phyloP scores from a whole-genome alignment of 345 rosid genomes.

The Sonneratia caseolaris region DNA sequence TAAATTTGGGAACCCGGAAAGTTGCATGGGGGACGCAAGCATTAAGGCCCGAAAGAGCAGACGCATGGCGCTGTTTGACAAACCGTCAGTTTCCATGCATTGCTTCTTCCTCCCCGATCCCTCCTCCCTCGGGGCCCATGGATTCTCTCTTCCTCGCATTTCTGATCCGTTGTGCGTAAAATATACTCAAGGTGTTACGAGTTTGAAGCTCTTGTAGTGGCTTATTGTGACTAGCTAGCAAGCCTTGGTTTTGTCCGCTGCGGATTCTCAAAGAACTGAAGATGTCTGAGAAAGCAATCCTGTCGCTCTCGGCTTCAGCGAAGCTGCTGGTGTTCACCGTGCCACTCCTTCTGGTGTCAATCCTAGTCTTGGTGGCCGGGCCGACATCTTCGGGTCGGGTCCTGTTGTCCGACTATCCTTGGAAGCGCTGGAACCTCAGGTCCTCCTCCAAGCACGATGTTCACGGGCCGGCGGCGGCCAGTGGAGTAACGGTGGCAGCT shows the following conservation, averaged over 20 bases:
- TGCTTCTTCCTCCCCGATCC: constrained; percentile 1
- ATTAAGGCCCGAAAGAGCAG: not conserved
- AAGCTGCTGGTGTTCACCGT: constrained; percentile 33
- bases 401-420: constrained; percentile 6
- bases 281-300: not conserved
- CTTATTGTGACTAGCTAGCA: no score
- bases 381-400: constrained; percentile 12
- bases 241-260: no score
- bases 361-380: constrained; percentile 24
- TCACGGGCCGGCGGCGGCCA: not conserved
- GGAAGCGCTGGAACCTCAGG: not conserved
- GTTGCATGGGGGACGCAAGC: constrained; percentile 27
- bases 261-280: not conserved
- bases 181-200: no score
- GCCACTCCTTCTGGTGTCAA: constrained; percentile 34
- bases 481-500: not conserved
- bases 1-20: constrained; percentile 13
- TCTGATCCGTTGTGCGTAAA: no score
- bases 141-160: no score
- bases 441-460: not conserved
- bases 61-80: constrained; percentile 29
- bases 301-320: constrained; percentile 12
- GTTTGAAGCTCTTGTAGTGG: no score
- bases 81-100: constrained; percentile 14
- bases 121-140: not conserved